Evolutionary conservation across 768 basidiomycete species (phyloP).

Genomic region (Coprinellus micaceus): DNA sequence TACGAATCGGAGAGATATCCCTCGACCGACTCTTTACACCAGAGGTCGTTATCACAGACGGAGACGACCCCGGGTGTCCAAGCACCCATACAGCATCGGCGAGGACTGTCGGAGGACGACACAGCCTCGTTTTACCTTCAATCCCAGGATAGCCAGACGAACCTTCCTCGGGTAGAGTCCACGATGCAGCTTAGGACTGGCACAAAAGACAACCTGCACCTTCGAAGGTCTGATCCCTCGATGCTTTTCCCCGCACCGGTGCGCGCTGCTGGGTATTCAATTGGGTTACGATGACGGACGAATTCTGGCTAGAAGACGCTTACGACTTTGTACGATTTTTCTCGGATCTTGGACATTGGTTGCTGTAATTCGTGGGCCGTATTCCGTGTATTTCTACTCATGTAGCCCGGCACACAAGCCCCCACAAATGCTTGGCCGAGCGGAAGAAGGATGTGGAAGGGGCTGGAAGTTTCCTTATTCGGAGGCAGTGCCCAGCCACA

Average conservation of each 20-base stretch:
- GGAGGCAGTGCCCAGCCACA: constrained; percentile 10
- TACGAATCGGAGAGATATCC: constrained; percentile 9
- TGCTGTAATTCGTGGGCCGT: not conserved
- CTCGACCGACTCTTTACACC: not conserved
- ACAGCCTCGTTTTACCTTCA: not conserved
- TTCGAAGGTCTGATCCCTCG: constrained; percentile 22
- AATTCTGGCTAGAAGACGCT: not conserved
- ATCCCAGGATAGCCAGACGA: not conserved
- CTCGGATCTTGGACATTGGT: too few species aligned
- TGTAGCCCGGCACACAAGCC: too few species aligned
- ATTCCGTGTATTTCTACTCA: not conserved
- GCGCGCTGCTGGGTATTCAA: constrained; percentile 30
- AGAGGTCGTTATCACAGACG: not conserved
- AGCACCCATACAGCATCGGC: not conserved
- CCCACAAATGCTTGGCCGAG: not conserved
- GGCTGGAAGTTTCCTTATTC: constrained; percentile 19
- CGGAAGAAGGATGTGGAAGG: constrained; percentile 22
- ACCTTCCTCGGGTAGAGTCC: not conserved
- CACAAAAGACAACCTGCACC: constrained; percentile 23
- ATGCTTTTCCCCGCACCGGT: constrained; percentile 35
- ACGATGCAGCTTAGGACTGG: constrained; percentile 11
- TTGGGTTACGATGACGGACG: not conserved
- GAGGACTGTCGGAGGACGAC: constrained; percentile 1
- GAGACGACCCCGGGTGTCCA: too few species aligned
- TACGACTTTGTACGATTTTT: too few species aligned